Evolutionary conservation across 768 basidiomycete genomes (phyloP), one percentile per base, ranked within the genome.

Genomic region (Cyclocybe aegerita): DNA sequence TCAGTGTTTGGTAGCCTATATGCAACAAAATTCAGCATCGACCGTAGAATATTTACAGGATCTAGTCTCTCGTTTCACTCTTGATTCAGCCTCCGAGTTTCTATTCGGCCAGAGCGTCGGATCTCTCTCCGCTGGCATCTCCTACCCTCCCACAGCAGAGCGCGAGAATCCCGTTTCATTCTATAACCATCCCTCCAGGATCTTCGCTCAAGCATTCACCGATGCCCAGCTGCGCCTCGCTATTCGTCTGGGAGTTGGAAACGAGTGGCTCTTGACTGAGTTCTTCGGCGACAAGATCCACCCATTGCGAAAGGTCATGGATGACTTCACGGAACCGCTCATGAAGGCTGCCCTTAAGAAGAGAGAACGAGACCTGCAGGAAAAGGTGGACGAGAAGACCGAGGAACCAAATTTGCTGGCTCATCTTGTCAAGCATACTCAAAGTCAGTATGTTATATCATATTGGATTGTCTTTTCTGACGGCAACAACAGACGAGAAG

Each of bases 11-110:
- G 1, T 62, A 37, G 43, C 44, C 23, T 5, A 37, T 15, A 79
- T 82, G 31, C 79, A 82, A 2, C 55, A 75, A 75, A 1, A 74
- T 76, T 0, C 74, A 11, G 11, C 11, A 11, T 7, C 36, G 15
- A 37, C 36, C 36, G 11, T 15, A 23, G 23, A 5, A 9, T 12
- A 15, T 17, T 34, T 5, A 7, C 75, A 75, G 73, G 76, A 79
- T 52, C 57, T 75, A 23, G 70, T 66, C 0, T 65, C 67, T 0
- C 72, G 76, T 2, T 85, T 85, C 61, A 84, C 85, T 0, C 70
- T 86, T 11, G 85, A 86, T 63, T 77, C 81, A 6, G 81, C 82
- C 9, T 78, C 80, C 1, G 77, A 79, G 46, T 84, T 82, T 56
- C 71, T 86, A 7, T 83, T 84, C 53, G 79, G 77, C 3, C 62